Conservation (phyloP, 2,329 filamentous ascomycete species). For the Sarocladium kiliense region DNA sequence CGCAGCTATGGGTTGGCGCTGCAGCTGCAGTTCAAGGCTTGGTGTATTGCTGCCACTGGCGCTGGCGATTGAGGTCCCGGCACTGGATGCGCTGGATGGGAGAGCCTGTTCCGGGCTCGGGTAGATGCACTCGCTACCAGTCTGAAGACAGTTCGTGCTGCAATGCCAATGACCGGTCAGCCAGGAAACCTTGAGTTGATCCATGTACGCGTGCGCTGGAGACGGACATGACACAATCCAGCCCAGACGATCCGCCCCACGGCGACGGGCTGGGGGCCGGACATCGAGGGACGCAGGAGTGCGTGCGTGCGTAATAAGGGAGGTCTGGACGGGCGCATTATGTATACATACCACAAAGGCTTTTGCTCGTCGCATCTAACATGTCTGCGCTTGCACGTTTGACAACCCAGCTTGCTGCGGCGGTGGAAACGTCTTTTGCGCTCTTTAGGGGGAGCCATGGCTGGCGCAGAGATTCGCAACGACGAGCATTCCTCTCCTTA, state of each 20-base stretch:
- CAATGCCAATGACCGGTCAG: not conserved
- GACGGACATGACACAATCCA: not conserved
- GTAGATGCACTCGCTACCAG: conserved; percentile 37
- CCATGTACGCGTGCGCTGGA: not conserved
- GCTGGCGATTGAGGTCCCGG: not conserved
- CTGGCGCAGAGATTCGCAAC: not conserved
- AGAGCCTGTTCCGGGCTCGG: conserved; percentile 13
- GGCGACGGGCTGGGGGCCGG: not conserved
- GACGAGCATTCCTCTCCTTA: not conserved
- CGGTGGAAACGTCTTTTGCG: conserved; percentile 32
- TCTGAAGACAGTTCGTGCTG: conserved; percentile 40
- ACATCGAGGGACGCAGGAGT: not conserved
- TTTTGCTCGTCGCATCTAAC: conserved; percentile 41
- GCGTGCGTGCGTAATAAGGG: not conserved
- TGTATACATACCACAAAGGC: conserved; percentile 39
- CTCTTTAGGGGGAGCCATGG: conserved; percentile 29
- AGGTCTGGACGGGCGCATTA: conserved; percentile 5
- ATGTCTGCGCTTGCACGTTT: conserved; percentile 34
- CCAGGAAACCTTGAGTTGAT: not conserved
- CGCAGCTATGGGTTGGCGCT: conserved; percentile 9
- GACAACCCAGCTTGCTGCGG: conserved; percentile 31
- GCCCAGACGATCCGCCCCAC: not conserved
- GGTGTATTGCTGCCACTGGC: conserved; percentile 16
- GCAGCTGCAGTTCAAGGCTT: conserved; percentile 14
- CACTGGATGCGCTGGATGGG: not conserved